These are phyloP conservation scores for Phytopythium kandeliae DNA, from an alignment of 352 stramenopile genomes.

Conservation along the genomic window DNA sequence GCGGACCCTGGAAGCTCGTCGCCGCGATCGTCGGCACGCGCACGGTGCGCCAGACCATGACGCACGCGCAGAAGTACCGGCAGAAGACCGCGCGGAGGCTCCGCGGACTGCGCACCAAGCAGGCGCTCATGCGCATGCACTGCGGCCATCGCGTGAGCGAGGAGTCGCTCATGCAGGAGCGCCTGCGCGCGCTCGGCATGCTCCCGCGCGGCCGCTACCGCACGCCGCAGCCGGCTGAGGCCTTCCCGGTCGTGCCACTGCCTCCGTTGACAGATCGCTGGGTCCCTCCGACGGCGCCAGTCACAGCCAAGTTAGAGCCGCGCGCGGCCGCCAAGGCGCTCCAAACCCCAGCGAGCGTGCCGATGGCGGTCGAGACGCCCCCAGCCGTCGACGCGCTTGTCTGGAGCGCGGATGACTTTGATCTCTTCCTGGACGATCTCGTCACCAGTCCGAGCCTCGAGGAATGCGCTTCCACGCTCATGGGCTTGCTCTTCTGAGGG, in stretches of 20 bases:
- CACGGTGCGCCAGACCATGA: conserved; percentile 39
- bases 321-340: neutral
- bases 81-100: conserved; percentile 43
- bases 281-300: neutral
- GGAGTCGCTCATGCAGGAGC: conserved; percentile 58
- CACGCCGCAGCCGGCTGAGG: neutral
- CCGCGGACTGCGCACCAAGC: conserved; percentile 57
- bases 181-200: conserved; percentile 30
- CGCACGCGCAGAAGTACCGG: conserved; percentile 37
- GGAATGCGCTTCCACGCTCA: conserved; percentile 51
- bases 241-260: neutral
- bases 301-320: neutral
- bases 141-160: conserved; percentile 56
- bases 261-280: neutral
- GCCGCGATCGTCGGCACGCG: conserved; percentile 37
- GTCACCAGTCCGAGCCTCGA: conserved; percentile 37
- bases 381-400: conserved; percentile 9
- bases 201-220: conserved; percentile 2
- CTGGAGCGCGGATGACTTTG: conserved; percentile 8
- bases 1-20: conserved; percentile 47
- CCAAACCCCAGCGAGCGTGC: neutral
- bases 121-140: conserved; percentile 72
- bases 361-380: neutral
- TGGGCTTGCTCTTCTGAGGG: conserved; percentile 57
- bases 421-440: conserved; percentile 25